These are phyloP conservation scores for Tulasnella sp. DNA, from an alignment of 768 basidiomycete genomes.

Conservation along the genomic window DNA sequence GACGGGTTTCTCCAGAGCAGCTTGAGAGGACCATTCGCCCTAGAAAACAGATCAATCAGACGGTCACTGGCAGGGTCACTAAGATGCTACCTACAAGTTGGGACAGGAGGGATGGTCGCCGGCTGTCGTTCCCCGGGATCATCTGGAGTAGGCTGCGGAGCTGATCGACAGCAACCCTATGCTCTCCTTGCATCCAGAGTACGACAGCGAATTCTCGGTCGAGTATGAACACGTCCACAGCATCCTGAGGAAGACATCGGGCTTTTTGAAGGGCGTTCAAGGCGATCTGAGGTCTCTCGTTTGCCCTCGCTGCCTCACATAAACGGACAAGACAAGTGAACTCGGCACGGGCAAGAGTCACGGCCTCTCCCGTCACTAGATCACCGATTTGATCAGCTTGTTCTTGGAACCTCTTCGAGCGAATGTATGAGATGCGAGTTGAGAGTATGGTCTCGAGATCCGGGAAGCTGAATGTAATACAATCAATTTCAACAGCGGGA, in stretches of 20 bases:
- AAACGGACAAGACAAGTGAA: slow-evolving; percentile 57
- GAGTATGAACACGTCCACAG: slow-evolving; percentile 38
- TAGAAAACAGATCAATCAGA: slow-evolving; percentile 24
- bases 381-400: slow-evolving; percentile 49
- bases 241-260: slow-evolving; percentile 39
- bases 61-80: background rate
- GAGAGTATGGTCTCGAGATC: slow-evolving; percentile 68
- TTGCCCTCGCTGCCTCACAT: slow-evolving; percentile 55
- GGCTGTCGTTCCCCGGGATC: background rate
- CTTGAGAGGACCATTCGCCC: slow-evolving; percentile 87
- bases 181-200: slow-evolving; percentile 79
- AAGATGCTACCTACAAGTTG: slow-evolving; percentile 41
- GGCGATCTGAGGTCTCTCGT: slow-evolving; percentile 64
- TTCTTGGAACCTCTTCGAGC: slow-evolving; percentile 51
- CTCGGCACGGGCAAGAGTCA: slow-evolving; percentile 45
- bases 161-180: slow-evolving; percentile 65
- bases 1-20: slow-evolving; percentile 65
- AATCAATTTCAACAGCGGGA: background rate
- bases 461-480: slow-evolving; percentile 22
- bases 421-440: slow-evolving; percentile 69
- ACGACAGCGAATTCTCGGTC: slow-evolving; percentile 80
- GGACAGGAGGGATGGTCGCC: slow-evolving; percentile 31
- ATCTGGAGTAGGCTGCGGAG: slow-evolving; percentile 32
- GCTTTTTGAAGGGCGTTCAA: slow-evolving; percentile 75
- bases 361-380: slow-evolving; percentile 42